phyloP scores from a whole-genome alignment of 1,284 basidiomycete genomes.

The Sutorius eximius region DNA sequence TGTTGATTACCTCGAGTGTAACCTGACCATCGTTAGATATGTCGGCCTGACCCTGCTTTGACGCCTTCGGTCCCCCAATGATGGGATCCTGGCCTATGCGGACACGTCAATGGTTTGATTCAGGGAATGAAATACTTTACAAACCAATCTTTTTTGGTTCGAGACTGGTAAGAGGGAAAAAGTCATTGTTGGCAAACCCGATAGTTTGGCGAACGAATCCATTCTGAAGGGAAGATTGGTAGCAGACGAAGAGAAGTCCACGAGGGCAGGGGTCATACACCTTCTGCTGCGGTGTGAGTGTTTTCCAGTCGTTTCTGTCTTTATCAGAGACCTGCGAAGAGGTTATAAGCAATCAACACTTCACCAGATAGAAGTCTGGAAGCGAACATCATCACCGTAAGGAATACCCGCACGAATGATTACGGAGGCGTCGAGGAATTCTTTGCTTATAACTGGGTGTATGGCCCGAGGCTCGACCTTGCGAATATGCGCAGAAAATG shows the following conservation, averaged over 20 bases:
- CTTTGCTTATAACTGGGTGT: not conserved
- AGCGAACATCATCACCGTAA: not conserved
- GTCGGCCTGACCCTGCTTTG: not conserved
- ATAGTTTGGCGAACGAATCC: not conserved
- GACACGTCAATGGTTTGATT: not conserved
- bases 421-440: not conserved
- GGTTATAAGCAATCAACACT: not conserved
- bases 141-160: not conserved
- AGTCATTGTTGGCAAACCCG: not conserved
- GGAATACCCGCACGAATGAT: not conserved
- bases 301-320: not conserved
- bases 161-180: not conserved
- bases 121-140: not conserved
- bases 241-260: not conserved
- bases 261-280: not conserved
- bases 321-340: not conserved
- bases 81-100: not conserved
- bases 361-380: not conserved
- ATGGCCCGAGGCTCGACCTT: not conserved
- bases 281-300: not conserved
- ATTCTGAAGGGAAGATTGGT: not conserved
- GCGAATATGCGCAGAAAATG: not conserved
- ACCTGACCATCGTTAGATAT: not conserved
- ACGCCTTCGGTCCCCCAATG: not conserved
- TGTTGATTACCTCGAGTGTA: not conserved